A percentile compares a stretch with the other conserved stretches of the same genome.
phyloP scores from a whole-genome alignment of 2,329 filamentous ascomycete species.

The Exophiala alcalophila region DNA sequence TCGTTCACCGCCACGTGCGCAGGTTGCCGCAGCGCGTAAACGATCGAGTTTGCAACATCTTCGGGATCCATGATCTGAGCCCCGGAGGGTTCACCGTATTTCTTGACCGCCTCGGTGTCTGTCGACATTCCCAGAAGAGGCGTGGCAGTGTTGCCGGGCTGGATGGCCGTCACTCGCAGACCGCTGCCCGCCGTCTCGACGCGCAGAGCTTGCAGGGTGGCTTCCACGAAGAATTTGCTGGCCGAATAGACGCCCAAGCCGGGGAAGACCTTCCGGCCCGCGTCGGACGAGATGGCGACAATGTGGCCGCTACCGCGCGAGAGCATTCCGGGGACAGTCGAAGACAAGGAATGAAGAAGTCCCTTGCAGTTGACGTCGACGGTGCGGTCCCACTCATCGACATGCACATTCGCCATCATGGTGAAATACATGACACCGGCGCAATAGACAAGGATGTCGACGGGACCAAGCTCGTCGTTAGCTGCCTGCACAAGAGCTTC shows the following conservation, averaged over 20 bases:
- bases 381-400: constrained; percentile 75
- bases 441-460: constrained; percentile 76
- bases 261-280: constrained; percentile 77
- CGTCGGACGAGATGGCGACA: constrained; percentile 78
- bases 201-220: constrained; percentile 70
- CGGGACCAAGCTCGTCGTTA: constrained; percentile 61
- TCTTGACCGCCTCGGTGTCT: constrained; percentile 72
- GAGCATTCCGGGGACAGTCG: constrained; percentile 69
- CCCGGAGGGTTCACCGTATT: constrained; percentile 71
- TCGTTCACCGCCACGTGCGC: constrained; percentile 76
- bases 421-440: constrained; percentile 88
- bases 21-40: constrained; percentile 72
- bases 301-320: constrained; percentile 67
- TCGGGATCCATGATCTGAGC: constrained; percentile 71
- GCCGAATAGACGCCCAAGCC: constrained; percentile 79
- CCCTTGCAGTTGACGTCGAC: constrained; percentile 88
- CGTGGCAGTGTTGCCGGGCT: constrained; percentile 74
- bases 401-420: constrained; percentile 74
- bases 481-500: constrained; percentile 62
- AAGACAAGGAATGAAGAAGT: constrained; percentile 67
- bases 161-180: constrained; percentile 68
- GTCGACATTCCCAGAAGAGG: constrained; percentile 72
- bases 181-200: constrained; percentile 73
- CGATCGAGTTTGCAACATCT: constrained; percentile 69
- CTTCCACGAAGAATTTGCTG: constrained; percentile 82